phyloP scores from a whole-genome alignment of 2,329 filamentous ascomycete genomes.

The Curvularia sp. region DNA sequence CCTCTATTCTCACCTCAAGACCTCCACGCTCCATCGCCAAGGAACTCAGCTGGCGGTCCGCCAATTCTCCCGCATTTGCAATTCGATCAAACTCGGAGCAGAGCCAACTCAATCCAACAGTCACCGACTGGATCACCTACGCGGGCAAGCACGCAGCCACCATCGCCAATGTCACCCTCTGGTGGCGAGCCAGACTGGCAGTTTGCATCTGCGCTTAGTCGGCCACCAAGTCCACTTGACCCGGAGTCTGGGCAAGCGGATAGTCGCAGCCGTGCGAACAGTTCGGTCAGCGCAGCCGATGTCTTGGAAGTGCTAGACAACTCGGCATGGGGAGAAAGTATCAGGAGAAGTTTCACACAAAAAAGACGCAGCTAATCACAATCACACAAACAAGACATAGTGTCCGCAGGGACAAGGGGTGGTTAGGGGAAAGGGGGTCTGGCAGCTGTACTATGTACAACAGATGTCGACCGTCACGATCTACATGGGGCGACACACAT shows the following conservation, averaged over 20 bases:
- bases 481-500: conserved; percentile 10
- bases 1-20: conserved; percentile 45
- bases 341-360: conserved; percentile 82
- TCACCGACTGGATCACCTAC: conserved; percentile 47
- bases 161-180: conserved; percentile 40
- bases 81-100: conserved; percentile 38
- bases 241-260: conserved; percentile 36
- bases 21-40: conserved; percentile 27
- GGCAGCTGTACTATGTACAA: conserved; percentile 12
- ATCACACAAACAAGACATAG: not conserved
- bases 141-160: conserved; percentile 32
- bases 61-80: conserved; percentile 36
- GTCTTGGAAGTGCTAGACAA: conserved; percentile 87
- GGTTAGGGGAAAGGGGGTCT: not conserved
- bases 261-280: conserved; percentile 68
- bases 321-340: conserved; percentile 92
- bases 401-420: not conserved
- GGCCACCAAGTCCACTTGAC: conserved; percentile 47
- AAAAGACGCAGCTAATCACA: conserved; percentile 50
- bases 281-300: conserved; percentile 74
- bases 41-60: conserved; percentile 35
- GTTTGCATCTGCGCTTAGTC: conserved; percentile 54
- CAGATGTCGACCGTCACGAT: conserved; percentile 8
- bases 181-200: conserved; percentile 52
- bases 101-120: conserved; percentile 50